Percentiles rank a stretch among this genome's conserved stretches.
These are phyloP conservation scores for Rhododendron williamsianum DNA, from an alignment of 148 eudicot genomes.

Conservation along the genomic window DNA sequence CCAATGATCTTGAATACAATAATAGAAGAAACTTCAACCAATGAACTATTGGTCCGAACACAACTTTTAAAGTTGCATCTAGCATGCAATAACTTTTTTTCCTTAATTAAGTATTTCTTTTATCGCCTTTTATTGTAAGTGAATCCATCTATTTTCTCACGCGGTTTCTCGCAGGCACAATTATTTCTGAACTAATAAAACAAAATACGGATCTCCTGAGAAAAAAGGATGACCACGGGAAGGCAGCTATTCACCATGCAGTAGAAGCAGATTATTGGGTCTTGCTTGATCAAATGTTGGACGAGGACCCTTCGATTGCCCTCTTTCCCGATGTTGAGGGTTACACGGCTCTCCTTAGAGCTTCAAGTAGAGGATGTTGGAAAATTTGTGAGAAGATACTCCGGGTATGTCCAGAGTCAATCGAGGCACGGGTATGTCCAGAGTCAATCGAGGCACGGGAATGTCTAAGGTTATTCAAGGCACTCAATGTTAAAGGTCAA, in stretches of 20 bases:
- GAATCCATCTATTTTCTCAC: not conserved
- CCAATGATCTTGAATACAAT: no score
- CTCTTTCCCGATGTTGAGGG: not conserved
- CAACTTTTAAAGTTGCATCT: no score
- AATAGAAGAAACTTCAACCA: no score
- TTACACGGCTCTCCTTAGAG: not conserved
- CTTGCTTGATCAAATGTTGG: fast-evolving
- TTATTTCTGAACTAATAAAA: not conserved
- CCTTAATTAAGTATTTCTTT: no score
- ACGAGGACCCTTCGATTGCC: not conserved
- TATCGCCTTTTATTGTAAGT: no score
- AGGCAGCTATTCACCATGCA: not conserved
- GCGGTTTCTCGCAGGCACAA: not conserved
- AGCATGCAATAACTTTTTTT: no score
- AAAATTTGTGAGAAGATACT: not conserved
- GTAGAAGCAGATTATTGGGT: not conserved
- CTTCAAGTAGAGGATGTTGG: not conserved
- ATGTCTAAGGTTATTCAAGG: no score
- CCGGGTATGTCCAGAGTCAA: not conserved
- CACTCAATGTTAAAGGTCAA: not conserved
- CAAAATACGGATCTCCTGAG: not conserved
- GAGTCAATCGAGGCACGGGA: not conserved
- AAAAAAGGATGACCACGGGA: not conserved
- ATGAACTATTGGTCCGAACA: no score
- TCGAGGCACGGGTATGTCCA: no score